These are phyloP conservation scores for Penicillium egyptiacum DNA, from an alignment of 495 filamentous ascomycete species.

Conservation along the genomic window DNA sequence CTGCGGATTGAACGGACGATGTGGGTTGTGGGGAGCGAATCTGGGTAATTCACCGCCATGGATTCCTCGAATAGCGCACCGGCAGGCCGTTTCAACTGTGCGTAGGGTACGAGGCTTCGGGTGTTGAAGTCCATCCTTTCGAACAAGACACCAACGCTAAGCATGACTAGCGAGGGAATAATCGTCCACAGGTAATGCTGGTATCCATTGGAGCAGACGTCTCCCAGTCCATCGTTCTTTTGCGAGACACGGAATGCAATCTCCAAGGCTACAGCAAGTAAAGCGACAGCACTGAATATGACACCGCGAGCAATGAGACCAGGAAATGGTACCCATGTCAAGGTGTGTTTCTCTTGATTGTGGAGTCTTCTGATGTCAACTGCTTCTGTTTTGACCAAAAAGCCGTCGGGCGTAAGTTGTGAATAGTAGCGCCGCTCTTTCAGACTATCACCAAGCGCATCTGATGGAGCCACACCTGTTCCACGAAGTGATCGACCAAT, in stretches of 20 bases:
- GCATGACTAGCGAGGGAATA: constrained; percentile 16
- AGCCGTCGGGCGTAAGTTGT: not conserved
- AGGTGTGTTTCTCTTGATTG: not conserved
- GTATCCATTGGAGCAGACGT: constrained; percentile 3
- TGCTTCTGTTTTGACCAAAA: not conserved
- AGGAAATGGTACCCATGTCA: constrained; percentile 18
- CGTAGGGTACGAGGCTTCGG: constrained; percentile 18
- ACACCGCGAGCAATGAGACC: constrained; percentile 1
- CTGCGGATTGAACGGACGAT: not conserved
- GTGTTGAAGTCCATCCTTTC: constrained; percentile 16
- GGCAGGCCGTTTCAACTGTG: not conserved
- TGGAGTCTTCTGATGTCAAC: not conserved
- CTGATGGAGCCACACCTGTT: not conserved
- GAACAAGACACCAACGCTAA: constrained; percentile 4
- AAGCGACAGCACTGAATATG: constrained; percentile 7
- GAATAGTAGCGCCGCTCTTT: not conserved
- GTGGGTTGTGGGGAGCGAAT: constrained; percentile 5
- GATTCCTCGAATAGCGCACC: constrained; percentile 10
- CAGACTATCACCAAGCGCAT: not conserved
- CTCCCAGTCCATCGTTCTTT: constrained; percentile 11
- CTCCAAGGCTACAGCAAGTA: constrained; percentile 12
- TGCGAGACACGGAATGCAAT: constrained; percentile 14
- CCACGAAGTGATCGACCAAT: not conserved
- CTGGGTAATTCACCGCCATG: constrained; percentile 11
- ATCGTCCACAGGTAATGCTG: constrained; percentile 20